Base-by-base conservation (phyloP, 192 early-diverging fungal species). In the Helicostylum pulchrum region DNA sequence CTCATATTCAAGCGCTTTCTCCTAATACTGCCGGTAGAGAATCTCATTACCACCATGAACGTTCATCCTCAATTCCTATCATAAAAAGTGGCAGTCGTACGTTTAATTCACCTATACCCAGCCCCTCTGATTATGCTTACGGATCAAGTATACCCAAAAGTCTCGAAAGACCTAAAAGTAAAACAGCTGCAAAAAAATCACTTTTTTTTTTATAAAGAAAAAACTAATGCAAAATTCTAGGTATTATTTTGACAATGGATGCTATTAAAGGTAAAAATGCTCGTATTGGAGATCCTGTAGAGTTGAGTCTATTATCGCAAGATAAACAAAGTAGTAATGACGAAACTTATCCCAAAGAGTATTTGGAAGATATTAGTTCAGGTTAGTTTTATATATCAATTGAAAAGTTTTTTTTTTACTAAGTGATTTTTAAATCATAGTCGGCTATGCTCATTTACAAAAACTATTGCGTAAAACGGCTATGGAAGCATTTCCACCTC, bases 381-480 rank as follows among this genome's bases (percentile, higher is more conserved):
- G 54, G 54, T 56, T 34, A 20, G 5, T 56, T 7, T 10, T 39
- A 56, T 3, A 1, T 9, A 19, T 36, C n/a, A 17, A n/a, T n/a
- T n/a, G n/a, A n/a, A n/a, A n/a, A 9, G 14, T 19, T 2, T 19
- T 4, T 11, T 57, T 42, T 23, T 19, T 43, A 43, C 14, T n/a
- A 43, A 34, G 34, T 15, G 0, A 1, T 19, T 48, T 48, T 15
- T n/a, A n/a, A 20, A 42, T 53, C 5, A 15, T 46, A 70, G 61
- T 50, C 21, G 68, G 68, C 12, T 70, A 66, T 49, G 60, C 49
- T 6, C 65, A 76, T 54, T 61, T 76, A 19, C 72, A 79, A 30
- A 54, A 64, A 26, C 69, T 87, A 54, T 58, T 82, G 26, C 73
- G 68, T 46, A 84, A 81, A 50, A 81, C 76, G 55, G 75, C 85